These are phyloP conservation scores for Eucalyptus pumila DNA, from an alignment of 345 rosid species.

Conservation along the genomic window DNA sequence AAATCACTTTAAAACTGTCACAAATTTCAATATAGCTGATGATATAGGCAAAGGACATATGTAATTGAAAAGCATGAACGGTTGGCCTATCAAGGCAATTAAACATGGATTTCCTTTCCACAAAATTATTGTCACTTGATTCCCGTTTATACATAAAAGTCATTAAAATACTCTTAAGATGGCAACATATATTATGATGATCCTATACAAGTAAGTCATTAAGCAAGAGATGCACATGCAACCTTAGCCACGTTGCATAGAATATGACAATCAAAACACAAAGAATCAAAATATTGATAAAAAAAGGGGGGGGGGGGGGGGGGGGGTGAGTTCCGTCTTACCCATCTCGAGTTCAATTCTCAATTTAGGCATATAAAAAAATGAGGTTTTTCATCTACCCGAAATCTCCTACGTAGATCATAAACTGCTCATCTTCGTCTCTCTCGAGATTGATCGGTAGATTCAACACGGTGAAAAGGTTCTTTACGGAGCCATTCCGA, in stretches of 20 bases:
- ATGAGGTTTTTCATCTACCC: not conserved
- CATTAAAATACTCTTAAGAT: not conserved
- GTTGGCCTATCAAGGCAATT: not conserved
- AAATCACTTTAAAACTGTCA: not conserved
- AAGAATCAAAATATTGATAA: not conserved
- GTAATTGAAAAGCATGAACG: not conserved
- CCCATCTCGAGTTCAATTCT: not conserved
- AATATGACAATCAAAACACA: not conserved
- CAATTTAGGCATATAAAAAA: not conserved
- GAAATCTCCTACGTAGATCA: not conserved
- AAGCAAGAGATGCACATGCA: not conserved
- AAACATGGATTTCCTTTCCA: not conserved
- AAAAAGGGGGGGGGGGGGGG: not conserved
- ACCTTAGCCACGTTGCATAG: not conserved
- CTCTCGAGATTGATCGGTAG: not conserved
- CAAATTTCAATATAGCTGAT: not conserved
- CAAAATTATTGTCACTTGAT: not conserved
- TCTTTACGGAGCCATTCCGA: not conserved
- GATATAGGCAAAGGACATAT: not conserved
- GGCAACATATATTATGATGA: not conserved
- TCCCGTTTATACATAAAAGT: not conserved
- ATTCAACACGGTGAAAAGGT: not conserved
- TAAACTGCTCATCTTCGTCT: not conserved
- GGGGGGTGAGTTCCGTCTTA: not conserved
- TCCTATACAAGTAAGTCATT: not conserved